phyloP scores from a whole-genome alignment of 345 rosid genomes.

The Pistacia vera region DNA sequence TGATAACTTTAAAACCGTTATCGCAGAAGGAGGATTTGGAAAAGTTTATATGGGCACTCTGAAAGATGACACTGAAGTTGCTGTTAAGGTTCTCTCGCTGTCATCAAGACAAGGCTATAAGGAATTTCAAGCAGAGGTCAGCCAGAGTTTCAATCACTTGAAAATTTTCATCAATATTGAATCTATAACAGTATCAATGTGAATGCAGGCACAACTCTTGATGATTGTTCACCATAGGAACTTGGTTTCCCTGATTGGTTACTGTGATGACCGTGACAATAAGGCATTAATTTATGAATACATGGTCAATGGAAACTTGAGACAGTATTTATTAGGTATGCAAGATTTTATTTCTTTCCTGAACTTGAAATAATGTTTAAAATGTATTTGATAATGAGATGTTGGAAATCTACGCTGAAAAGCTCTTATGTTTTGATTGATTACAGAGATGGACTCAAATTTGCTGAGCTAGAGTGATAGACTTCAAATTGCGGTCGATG shows the following conservation, averaged over 20 bases:
- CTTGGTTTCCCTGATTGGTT: conserved; percentile 33
- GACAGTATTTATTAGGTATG: conserved; percentile 26
- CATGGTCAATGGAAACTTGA: conserved; percentile 39
- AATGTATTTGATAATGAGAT: neutral
- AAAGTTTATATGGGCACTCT: neutral
- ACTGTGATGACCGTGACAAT: conserved; percentile 28
- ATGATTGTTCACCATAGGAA: conserved; percentile 35
- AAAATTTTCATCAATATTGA: neutral
- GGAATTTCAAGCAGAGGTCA: conserved; percentile 39
- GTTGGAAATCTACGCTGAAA: neutral
- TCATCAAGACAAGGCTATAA: conserved; percentile 35
- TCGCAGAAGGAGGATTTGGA: neutral
- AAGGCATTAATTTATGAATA: conserved; percentile 38
- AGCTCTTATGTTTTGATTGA: neutral
- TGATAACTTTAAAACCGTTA: neutral
- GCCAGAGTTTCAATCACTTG: neutral
- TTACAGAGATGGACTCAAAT: neutral
- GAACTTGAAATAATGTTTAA: too few species aligned
- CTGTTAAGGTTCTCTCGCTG: conserved; percentile 19
- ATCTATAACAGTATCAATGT: neutral
- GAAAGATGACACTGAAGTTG: neutral
- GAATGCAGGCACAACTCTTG: conserved; percentile 28
- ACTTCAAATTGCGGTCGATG: conserved; percentile 49
- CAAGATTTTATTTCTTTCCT: neutral
- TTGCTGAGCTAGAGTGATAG: conserved; percentile 22